Percentiles rank a stretch among this genome's conserved stretches.
These are phyloP conservation scores for Rhododendron kiyosumense DNA, from an alignment of 148 eudicot species.

Conservation along the genomic window DNA sequence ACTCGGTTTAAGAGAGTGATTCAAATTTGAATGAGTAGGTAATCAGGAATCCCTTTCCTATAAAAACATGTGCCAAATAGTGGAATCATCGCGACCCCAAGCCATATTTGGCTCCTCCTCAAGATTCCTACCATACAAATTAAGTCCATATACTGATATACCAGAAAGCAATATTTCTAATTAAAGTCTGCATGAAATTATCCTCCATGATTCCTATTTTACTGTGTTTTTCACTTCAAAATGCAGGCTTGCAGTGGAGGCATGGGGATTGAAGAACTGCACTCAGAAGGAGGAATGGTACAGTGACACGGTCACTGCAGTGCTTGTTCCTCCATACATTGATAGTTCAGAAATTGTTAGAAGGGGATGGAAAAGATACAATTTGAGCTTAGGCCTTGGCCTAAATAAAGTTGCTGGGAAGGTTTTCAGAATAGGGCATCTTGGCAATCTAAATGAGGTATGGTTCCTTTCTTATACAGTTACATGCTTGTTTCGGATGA, in stretches of 20 bases:
- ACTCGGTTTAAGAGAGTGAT: background rate
- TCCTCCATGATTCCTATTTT: background rate
- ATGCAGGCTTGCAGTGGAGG: conserved; percentile 91
- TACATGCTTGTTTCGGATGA: no score
- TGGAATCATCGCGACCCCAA: background rate
- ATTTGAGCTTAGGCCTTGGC: conserved; percentile 91
- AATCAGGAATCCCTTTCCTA: background rate
- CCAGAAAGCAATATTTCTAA: background rate
- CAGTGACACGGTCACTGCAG: conserved; percentile 97
- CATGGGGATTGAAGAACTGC: conserved; percentile 99
- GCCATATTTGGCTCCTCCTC: background rate
- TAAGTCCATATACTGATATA: background rate
- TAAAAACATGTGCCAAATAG: background rate
- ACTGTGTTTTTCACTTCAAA: background rate
- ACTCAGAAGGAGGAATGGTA: conserved; percentile 90
- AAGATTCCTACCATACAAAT: background rate
- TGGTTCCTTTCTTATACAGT: background rate
- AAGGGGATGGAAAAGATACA: conserved; percentile 89
- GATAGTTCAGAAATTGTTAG: conserved; percentile 71
- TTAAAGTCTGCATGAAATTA: background rate
- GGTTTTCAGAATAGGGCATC: conserved; percentile 99
- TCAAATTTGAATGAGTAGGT: background rate
- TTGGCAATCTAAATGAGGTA: conserved; percentile 92
- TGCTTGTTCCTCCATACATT: conserved; percentile 73
- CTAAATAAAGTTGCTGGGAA: conserved; percentile 97